Percentiles rank a stretch among this genome's conserved stretches.
These are phyloP conservation scores for Zygoascus biomembranicola DNA, from an alignment of 805 yeast species.

Conservation along the genomic window DNA sequence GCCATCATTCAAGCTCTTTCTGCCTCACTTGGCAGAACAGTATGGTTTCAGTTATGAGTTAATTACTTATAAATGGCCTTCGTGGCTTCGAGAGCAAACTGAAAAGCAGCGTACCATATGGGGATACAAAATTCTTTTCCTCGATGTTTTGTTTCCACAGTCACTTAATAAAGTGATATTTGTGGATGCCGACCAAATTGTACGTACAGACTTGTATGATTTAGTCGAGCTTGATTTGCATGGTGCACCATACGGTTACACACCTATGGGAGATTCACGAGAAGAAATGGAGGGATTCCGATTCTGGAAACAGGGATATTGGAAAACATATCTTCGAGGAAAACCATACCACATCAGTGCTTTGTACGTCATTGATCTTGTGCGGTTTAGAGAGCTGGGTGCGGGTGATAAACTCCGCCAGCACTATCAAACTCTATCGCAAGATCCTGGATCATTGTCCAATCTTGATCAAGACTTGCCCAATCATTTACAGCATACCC, in stretches of 20 bases:
- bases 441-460: slow-evolving; percentile 69
- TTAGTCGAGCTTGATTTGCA: slow-evolving; percentile 58
- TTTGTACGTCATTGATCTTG: slow-evolving; percentile 70
- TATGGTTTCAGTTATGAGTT: slow-evolving; percentile 65
- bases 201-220: slow-evolving; percentile 65
- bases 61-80: slow-evolving; percentile 88
- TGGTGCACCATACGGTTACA: slow-evolving; percentile 79
- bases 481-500: slow-evolving; percentile 64
- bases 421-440: slow-evolving; percentile 75
- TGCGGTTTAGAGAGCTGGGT: slow-evolving; percentile 48
- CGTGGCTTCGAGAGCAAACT: slow-evolving; percentile 73
- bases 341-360: slow-evolving; percentile 77
- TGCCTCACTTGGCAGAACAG: slow-evolving; percentile 51
- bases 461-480: slow-evolving; percentile 90
- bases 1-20: slow-evolving; percentile 50
- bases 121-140: slow-evolving; percentile 80
- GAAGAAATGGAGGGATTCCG: slow-evolving; percentile 74
- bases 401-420: slow-evolving; percentile 79
- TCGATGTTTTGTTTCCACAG: slow-evolving; percentile 82
- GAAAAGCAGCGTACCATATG: slow-evolving; percentile 74
- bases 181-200: slow-evolving; percentile 81
- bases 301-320: slow-evolving; percentile 92
- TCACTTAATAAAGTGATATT: slow-evolving; percentile 67
- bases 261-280: slow-evolving; percentile 81
- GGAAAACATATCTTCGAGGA: slow-evolving; percentile 55